phyloP scores from a whole-genome alignment of 2,329 filamentous ascomycete genomes.

The Aspergillus latus region DNA sequence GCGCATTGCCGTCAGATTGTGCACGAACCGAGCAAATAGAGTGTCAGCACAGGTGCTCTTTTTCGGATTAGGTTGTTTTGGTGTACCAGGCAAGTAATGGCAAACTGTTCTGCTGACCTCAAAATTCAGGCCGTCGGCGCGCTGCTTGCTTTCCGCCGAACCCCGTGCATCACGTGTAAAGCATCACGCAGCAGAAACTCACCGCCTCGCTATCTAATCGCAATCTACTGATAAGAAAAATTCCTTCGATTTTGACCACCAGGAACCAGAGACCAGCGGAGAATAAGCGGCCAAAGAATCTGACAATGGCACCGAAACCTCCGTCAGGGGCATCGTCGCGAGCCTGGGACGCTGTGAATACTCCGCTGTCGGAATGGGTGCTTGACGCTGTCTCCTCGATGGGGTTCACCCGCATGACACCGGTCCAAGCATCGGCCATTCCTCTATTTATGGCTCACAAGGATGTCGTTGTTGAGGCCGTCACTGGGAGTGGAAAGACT shows the following conservation, averaged over 20 bases:
- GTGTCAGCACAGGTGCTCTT: not conserved
- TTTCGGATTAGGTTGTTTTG: not conserved
- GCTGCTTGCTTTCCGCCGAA: conserved; percentile 13
- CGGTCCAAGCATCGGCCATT: conserved; percentile 90
- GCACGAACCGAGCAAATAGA: conserved; percentile 6
- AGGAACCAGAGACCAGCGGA: not conserved
- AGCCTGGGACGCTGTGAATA: conserved; percentile 68
- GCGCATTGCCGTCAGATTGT: conserved; percentile 18
- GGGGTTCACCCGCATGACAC: conserved; percentile 85
- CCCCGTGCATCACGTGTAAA: conserved; percentile 19
- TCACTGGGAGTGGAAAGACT: conserved; percentile 90
- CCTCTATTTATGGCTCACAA: conserved; percentile 87
- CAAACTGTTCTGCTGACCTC: conserved; percentile 4
- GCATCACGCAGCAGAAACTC: conserved; percentile 20
- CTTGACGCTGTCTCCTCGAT: conserved; percentile 78
- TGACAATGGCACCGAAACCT: conserved; percentile 43
- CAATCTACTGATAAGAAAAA: conserved; percentile 16
- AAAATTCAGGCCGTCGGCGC: conserved; percentile 3
- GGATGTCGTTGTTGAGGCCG: conserved; percentile 89
- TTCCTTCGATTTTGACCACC: not conserved
- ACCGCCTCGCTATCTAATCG: conserved; percentile 37
- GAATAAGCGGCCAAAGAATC: not conserved
- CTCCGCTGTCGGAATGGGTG: conserved; percentile 76
- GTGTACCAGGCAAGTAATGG: not conserved
- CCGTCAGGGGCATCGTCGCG: conserved; percentile 47